Evolutionary conservation across 441 rosid genomes (phyloP), one percentile per base, ranked within the genome.

Genomic region (Croton setiger): DNA sequence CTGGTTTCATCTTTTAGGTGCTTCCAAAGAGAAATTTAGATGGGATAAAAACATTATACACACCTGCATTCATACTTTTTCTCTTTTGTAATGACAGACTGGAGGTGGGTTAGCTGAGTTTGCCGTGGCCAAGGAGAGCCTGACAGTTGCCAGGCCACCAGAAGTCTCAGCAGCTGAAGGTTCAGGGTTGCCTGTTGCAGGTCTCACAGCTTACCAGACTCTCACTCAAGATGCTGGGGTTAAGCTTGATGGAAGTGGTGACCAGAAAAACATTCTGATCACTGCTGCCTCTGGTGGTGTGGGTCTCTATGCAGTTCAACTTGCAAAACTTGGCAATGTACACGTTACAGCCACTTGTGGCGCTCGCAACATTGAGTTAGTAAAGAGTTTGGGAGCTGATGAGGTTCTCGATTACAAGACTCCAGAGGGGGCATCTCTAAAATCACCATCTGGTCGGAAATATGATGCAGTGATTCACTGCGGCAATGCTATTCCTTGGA

Each of bases 271-370:
- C 80, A 76, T 92, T 66, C 77, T 90, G 36, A 70, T 92, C 66
- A 88, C 95, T 6, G 91, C 98, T 59, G 93, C 91, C 51, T 92
- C 96, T 0, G 96, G 96, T 17, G 93, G 95, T 0, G 98, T 92
- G 4, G 95, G 95, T 36, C 96, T 87, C 60, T 90, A 88, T 15
- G 91, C 90, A 0, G 90, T 90, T 66, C 96, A 90, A 69, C 66
- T 92, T 1, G 96, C 95, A 17, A 92, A 92, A 77, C 87, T 86
- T 21, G 96, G 83, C 44, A 90, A 90, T 64, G 74, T 89, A 10
- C 90, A 88, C 37, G 96, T 87, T 65, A 89, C 94, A 1, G 96
- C 96, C 54, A 87, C 96, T 5, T 88, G 90, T 60, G 95, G 95
- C 6, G 89, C 89, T 0, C 83, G 90, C 55, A 88, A 90, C 84